Base-by-base conservation (phyloP, 805 yeast genomes). In the Vanderwaltozyma yarrowii region DNA sequence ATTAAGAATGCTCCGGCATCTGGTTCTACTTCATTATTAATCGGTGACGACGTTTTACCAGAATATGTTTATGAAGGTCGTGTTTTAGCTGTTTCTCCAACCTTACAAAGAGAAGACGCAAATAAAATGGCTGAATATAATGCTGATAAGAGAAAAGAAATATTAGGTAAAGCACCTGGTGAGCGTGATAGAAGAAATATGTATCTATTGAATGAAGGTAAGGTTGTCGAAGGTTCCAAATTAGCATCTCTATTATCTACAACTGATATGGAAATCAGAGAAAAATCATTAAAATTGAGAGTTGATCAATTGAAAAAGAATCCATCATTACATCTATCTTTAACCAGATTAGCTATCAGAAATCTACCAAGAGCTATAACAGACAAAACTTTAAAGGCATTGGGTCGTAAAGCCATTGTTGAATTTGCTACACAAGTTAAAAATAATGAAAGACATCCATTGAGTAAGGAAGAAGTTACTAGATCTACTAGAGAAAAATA, bases 331-430 rank as follows among this genome's bases (percentile, higher is more conserved):
- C 97, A 89, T 68, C 66, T 92, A 42, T 85, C 96, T n/a, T 66
- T 89, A 63, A 89, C 97, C 1, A 78, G 98, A 67, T 73, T 92
- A 58, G 98, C 98, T 9, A 75, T 92, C 41, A 75, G 98, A 64
- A 92, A 92, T 58, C 63, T 92, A 36, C 98, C 98, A 32, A 76
- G 97, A 58, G 78, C 94, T 12, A 78, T 92, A 92, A 81, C 76
- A 43, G 84, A 80, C 44, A 86, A 84, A 60, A 78, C 94, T 0
- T 67, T 92, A 50, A 92, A 92, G 56, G 94, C 94, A 1, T 68
- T 92, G 35, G 96, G 94, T 29, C 79, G 98, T 61, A 84, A 85
- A 58, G 96, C 95, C 1, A 85, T 92, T 41, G 96, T 92, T 17
- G 81, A 81, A 51, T 92, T 89, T 65, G 96, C 97, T 12, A 82